A percentile compares a stretch with the other conserved stretches of the same genome.
Conservation (phyloP, 2,329 filamentous ascomycete genomes). For the Trichoderma arundinaceum region DNA sequence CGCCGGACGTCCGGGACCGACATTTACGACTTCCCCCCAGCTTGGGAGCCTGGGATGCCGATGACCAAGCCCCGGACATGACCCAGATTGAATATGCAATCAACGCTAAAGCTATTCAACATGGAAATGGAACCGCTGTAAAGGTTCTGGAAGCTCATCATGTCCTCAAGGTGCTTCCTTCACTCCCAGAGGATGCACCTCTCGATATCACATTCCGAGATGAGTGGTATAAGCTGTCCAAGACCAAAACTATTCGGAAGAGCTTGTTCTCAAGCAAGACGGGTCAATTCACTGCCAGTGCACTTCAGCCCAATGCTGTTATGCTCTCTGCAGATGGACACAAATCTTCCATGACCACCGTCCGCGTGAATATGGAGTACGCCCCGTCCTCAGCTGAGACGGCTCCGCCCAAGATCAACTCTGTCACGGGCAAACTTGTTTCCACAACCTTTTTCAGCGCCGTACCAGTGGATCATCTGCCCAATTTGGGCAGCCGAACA, state of each 20-base stretch:
- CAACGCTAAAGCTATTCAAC: conserved; percentile 52
- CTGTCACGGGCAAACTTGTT: conserved; percentile 56
- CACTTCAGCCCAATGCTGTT: conserved; percentile 54
- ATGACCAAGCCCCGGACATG: conserved; percentile 63
- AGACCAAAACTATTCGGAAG: conserved; percentile 59
- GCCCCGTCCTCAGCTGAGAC: conserved; percentile 51
- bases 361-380: conserved; percentile 55
- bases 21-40: conserved; percentile 61
- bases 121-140: conserved; percentile 17
- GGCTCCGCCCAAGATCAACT: conserved; percentile 55
- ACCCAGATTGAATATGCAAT: conserved; percentile 59
- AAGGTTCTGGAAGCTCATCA: conserved; percentile 51
- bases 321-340: conserved; percentile 59
- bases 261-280: conserved; percentile 58
- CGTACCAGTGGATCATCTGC: conserved; percentile 52
- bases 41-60: conserved; percentile 57
- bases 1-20: conserved; percentile 54
- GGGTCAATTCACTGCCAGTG: conserved; percentile 54
- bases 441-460: conserved; percentile 60
- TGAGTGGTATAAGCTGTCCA: conserved; percentile 55
- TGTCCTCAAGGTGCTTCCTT: conserved; percentile 60
- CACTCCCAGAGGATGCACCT: conserved; percentile 56
- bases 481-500: conserved; percentile 56
- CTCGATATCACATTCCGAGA: conserved; percentile 56
- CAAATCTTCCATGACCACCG: conserved; percentile 49